These are phyloP conservation scores for Ophiostoma novo-ulmi DNA, from an alignment of 2,329 filamentous ascomycete species.

Conservation along the genomic window DNA sequence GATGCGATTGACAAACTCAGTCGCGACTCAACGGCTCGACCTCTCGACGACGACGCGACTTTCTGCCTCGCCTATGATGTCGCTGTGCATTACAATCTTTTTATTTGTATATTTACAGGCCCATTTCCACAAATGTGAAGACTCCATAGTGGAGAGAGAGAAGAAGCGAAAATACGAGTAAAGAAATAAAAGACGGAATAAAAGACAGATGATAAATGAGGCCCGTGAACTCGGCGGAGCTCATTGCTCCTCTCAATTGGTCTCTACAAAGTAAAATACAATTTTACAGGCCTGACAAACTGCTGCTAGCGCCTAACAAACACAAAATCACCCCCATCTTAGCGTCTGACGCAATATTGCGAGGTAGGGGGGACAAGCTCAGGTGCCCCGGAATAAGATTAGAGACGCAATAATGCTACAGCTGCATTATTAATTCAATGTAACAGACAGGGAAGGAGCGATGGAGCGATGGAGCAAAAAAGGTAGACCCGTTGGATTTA, in stretches of 20 bases:
- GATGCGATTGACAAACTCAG: neutral
- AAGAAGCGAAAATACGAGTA: neutral
- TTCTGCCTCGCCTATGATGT: conserved; percentile 3
- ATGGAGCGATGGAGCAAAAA: no score
- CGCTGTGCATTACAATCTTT: neutral
- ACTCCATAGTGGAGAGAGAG: neutral
- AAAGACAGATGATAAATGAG: neutral
- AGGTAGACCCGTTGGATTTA: neutral
- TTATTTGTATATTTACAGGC: neutral
- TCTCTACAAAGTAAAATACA: neutral
- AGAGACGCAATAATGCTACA: neutral
- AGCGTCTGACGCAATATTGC: conserved; percentile 27
- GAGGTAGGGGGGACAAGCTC: neutral
- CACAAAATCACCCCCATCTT: conserved; percentile 15
- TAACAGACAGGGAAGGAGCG: neutral
- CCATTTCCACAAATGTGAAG: neutral
- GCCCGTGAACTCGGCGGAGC: neutral
- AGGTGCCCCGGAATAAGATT: conserved; percentile 9
- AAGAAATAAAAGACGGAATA: neutral
- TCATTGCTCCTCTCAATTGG: neutral
- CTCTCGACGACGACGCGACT: neutral
- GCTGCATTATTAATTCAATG: conserved; percentile 7
- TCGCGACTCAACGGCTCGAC: neutral
- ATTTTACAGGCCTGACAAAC: no score
- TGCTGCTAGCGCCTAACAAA: neutral